Evolutionary conservation across 345 rosid genomes (phyloP).

Genomic region (Noccaea caerulescens): DNA sequence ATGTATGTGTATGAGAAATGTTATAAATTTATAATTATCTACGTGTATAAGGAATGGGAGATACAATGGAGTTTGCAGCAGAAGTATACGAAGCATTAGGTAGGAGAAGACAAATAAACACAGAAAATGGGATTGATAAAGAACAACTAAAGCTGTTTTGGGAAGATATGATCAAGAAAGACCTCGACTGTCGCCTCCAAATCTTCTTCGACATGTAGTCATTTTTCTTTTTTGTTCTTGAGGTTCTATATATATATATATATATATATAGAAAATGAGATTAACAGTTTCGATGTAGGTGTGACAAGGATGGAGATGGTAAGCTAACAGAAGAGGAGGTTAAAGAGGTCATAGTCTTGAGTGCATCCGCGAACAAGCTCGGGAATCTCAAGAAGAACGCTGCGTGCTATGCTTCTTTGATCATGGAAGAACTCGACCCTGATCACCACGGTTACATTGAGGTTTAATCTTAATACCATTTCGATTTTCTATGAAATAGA

Average conservation of each 20-base stretch:
- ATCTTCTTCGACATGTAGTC: constrained; percentile 91
- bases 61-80: constrained; percentile 74
- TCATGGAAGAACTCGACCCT: constrained; percentile 99
- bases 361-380: constrained; percentile 90
- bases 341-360: constrained; percentile 80
- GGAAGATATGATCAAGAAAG: constrained; percentile 79
- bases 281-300: constrained; percentile 50
- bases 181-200: constrained; percentile 80
- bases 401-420: constrained; percentile 67
- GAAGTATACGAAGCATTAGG: constrained; percentile 75
- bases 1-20: constrained; percentile 56
- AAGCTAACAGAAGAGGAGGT: constrained; percentile 82
- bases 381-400: constrained; percentile 73
- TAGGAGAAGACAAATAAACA: constrained; percentile 57
- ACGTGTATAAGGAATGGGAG: constrained; percentile 70
- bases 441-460: constrained; percentile 82
- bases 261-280: neutral
- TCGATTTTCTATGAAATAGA: neutral
- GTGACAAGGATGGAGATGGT: constrained; percentile 97
- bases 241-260: neutral
- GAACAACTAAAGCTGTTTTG: constrained; percentile 72
- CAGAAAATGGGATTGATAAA: constrained; percentile 61
- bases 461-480: constrained; percentile 47
- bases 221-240: neutral
- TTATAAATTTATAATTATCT: neutral